Evolutionary conservation across 2,329 filamentous ascomycete species (phyloP).

Genomic region (Penicillium sp.): DNA sequence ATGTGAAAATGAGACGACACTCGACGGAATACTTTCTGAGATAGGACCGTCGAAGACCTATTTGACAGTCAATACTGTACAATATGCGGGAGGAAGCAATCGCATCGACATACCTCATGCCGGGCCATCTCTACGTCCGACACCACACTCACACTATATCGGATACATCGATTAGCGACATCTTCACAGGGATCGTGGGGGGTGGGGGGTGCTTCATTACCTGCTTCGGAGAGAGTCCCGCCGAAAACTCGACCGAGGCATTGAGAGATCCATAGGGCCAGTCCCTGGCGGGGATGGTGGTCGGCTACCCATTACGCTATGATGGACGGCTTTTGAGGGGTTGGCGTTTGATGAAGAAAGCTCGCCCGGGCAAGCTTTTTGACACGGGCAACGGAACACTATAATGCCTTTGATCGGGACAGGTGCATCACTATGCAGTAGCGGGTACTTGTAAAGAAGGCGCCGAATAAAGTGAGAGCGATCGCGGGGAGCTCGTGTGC

Average conservation of each 20-base stretch:
- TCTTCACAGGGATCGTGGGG: background rate
- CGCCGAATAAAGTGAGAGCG: background rate
- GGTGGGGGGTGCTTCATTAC: constrained; percentile 11
- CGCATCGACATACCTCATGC: constrained; percentile 66
- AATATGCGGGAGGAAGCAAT: background rate
- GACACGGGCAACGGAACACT: background rate
- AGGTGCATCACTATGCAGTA: background rate
- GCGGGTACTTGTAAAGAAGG: background rate
- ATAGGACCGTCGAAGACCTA: constrained; percentile 86
- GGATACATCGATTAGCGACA: constrained; percentile 22
- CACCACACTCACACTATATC: constrained; percentile 67
- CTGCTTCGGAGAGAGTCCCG: constrained; percentile 44
- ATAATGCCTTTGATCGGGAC: background rate
- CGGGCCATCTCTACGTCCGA: constrained; percentile 99
- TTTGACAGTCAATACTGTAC: constrained; percentile 3
- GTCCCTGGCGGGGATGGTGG: constrained; percentile 25
- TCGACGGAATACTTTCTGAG: constrained; percentile 93
- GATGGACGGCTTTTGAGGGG: constrained; percentile 1
- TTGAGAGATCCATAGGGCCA: constrained; percentile 22
- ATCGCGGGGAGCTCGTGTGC: background rate
- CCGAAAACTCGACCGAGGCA: constrained; percentile 25
- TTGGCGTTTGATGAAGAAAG: background rate
- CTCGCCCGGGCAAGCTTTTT: background rate
- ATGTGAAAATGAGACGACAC: constrained; percentile 86
- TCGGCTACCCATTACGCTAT: constrained; percentile 29